Base-by-base conservation (phyloP, 73 alveolate species). In the Paraurostyla sp. region DNA sequence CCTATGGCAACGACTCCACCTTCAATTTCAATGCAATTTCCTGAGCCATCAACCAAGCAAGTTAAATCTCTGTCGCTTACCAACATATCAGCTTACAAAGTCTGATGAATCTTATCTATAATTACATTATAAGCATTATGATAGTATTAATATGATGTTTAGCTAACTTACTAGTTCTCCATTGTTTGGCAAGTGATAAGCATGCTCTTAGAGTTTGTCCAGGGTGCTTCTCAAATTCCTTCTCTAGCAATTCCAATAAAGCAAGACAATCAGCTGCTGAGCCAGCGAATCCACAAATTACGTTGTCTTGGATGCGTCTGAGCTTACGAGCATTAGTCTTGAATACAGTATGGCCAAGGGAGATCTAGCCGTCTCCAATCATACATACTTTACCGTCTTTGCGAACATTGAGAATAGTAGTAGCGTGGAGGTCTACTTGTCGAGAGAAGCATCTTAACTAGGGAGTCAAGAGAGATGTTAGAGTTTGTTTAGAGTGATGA, bases 221-320 rank as follows among this genome's bases (percentile, higher is more conserved):
- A 16, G 97, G 97, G 35, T 89, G 88, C 68, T 90, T 92, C 60
- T 91, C 95, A 48, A 92, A 76, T 42, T 90, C 91, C 42, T 90
- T 90, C 59, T 92, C 97, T 20, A 92, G 91, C 42, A 91, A 58
- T 52, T 92, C 97, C 18, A 92, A 68, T 25, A 92, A 68, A 20
- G 95, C 91, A 2, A 92, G 71, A 46, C 92, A 81, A 84, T 92
- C 97, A 0, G 97, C 97, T 69, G 95, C 95, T 50, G 92, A 81
- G 15, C 97, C 97, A 35, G 97, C 97, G 57, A 92, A 92, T 23
- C 97, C 97, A 86, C 95, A 82, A 16, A 92, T 32, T 13, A 87
- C 93, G 36, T 76, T 73, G 56, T 91, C 91, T 29, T 71, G 46
- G 23, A 92, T 52, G 36, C 84, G 60, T 83, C 97, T 92, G 32